Base-by-base conservation (phyloP, 2,329 filamentous ascomycete species). In the Paramyrothecium roridum region DNA sequence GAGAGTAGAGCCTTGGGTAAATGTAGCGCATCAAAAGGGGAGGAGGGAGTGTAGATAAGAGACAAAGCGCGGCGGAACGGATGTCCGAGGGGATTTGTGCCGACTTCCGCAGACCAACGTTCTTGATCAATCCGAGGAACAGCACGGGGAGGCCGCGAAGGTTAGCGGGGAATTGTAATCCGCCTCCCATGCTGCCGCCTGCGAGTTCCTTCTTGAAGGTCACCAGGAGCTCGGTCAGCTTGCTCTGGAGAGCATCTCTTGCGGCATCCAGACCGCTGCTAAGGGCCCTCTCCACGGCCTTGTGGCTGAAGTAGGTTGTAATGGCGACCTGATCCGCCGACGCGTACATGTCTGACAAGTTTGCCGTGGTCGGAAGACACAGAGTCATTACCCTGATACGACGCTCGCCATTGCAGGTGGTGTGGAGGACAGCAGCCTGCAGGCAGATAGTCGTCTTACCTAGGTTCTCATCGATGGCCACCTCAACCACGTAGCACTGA, bases 131-230 rank as follows among this genome's bases (percentile, higher is more conserved):
- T 10, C 92, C 93, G 40, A 99, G 79, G 82, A 99, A 98, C 47
- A 99, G 79, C 54, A 96, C 85, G 1, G 95, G 93, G 23, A 99
- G 80, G 34, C 87, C 92, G 55, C 93, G 87, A 56, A 99, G 78
- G 72, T 99, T 99, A 57, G 90, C 88, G 20, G 95, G 93, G 79
- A 98, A 95, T 69, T 97, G 95, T 19, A 99, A 80, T 49, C 93
- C 93, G 53, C 92, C 93, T 52, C 93, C 93, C 84, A 97, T 95
- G 74, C 93, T 97, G 61, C 93, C 93, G 61, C 93, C 93, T 17
- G 91, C 93, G 56, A 99, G 83, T 72, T 99, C 95, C 78, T 98
- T 98, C 76, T 92, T 90, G 79, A 97, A 99, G 0, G 93, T 98
- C 71, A 93, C 89, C 57, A 99, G 79, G 50, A 99, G 83, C 76